phyloP scores from a whole-genome alignment of 2,329 filamentous ascomycete species.

The Endothia cerciana region DNA sequence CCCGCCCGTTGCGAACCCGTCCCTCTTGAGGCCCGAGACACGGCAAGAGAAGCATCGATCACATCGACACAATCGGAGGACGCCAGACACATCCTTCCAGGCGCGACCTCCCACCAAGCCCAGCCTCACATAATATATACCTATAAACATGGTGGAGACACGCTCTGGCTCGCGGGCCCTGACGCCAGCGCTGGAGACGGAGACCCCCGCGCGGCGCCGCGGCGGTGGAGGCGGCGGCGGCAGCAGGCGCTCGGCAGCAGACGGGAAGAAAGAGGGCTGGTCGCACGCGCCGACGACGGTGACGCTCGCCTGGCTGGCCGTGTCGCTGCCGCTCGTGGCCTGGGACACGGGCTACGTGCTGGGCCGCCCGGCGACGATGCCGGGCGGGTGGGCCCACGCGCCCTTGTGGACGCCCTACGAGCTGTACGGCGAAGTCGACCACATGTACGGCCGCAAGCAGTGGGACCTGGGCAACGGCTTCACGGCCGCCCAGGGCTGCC shows the following conservation, averaged over 20 bases:
- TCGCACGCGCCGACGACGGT: slow-evolving; percentile 49
- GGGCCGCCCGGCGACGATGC: slow-evolving; percentile 80
- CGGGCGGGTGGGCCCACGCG: slow-evolving; percentile 71
- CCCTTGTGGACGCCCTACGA: slow-evolving; percentile 78
- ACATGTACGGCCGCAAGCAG: slow-evolving; percentile 79
- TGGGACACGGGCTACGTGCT: slow-evolving; percentile 86
- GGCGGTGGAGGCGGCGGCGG: neutral
- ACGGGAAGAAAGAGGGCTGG: slow-evolving; percentile 37
- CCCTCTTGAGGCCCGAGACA: too few relatives aligned
- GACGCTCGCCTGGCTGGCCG: slow-evolving; percentile 69
- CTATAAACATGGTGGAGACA: slow-evolving; percentile 25
- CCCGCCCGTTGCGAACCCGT: too few relatives aligned
- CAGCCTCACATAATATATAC: neutral
- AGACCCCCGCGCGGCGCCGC: slow-evolving; percentile 17
- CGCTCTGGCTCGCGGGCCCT: slow-evolving; percentile 26
- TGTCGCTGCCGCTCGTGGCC: slow-evolving; percentile 76
- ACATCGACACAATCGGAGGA: too few relatives aligned
- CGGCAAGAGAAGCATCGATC: too few relatives aligned
- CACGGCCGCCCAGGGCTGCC: slow-evolving; percentile 70
- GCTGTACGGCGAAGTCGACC: slow-evolving; percentile 78
- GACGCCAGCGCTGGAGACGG: slow-evolving; percentile 22
- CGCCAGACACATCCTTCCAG: too few relatives aligned
- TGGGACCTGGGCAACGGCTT: slow-evolving; percentile 73
- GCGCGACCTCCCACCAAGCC: neutral
- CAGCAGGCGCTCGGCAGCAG: neutral